Base-by-base conservation (phyloP, 2,329 filamentous ascomycete species). In the Cryphonectria japonica region DNA sequence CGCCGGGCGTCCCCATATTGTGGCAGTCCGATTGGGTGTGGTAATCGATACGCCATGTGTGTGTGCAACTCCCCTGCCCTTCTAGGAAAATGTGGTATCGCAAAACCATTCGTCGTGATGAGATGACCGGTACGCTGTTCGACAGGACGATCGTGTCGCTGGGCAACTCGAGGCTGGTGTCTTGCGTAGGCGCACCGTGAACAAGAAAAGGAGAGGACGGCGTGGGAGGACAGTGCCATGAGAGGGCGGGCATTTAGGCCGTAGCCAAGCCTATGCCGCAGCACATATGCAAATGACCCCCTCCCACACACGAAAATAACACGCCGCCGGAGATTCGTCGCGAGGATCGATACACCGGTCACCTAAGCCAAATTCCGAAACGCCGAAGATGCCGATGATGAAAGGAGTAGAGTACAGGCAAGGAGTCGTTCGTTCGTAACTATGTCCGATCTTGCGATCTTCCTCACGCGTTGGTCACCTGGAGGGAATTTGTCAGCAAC, bases 391-490 rank as follows among this genome's bases (percentile, higher is more conserved):
- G 79, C 78, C 76, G 75, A 79, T 79, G 76, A 77, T 43, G 32
- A 37, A 41, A 75, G 77, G 74, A 76, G 74, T 78, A 79, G 78
- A 79, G 79, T 79, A 80, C 78, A 80, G 78, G 78, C 75, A 52
- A 65, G 76, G 75, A 75, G 76, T 77, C 76, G 76, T 75, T 78
- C 79, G 79, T 83, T 83, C 78, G 80, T 78, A 75, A 78, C 73
- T 26, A n/a, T 67, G 75, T 73, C 72, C 67, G 68, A 70, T 74
- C 67, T 73, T 72, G 76, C 78, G 68, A 70, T 74, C 67, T 73
- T 72, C 76, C 78, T 88, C 82, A 89, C 80, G 87, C 87, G 77
- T 89, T 89, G 81, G 86, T 89, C 72, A 89, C 87, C 87, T 88
- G 8, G 54, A 67, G 8, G 52, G 5, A 6, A 9, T 13, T 46